phyloP scores from a whole-genome alignment of 164 flowering plant species.

The Dillenia turbinata region DNA sequence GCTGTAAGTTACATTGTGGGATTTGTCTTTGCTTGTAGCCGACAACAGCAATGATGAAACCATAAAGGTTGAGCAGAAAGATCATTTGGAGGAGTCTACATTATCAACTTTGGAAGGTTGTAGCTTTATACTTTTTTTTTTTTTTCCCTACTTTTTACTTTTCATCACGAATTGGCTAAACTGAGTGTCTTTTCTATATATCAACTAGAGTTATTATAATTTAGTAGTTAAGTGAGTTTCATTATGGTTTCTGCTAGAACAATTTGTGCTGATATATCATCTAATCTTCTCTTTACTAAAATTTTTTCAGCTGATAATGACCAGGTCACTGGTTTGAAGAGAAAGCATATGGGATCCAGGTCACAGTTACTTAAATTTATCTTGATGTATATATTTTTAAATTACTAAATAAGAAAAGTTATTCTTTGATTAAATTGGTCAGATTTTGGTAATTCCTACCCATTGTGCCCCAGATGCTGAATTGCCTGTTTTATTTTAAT shows the following conservation, averaged over 20 bases:
- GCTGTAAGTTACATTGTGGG: background rate
- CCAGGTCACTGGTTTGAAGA: slow-evolving; percentile 36
- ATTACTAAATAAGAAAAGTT: background rate
- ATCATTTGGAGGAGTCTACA: slow-evolving; percentile 16
- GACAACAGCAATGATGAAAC: slow-evolving; percentile 17
- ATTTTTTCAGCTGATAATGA: slow-evolving; percentile 37
- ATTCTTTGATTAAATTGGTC: background rate
- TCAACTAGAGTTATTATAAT: background rate
- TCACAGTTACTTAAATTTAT: slow-evolving; percentile 9
- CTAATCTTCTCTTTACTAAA: slow-evolving; percentile 11
- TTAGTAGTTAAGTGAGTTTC: slow-evolving; percentile 1
- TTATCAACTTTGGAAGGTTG: slow-evolving; percentile 29
- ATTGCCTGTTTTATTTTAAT: no score
- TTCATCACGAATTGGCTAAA: no score
- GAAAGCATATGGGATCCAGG: slow-evolving; percentile 46
- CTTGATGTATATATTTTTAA: background rate
- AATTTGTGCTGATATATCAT: slow-evolving; percentile 2
- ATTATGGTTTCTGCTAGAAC: background rate
- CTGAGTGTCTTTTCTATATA: no score
- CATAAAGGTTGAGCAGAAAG: slow-evolving; percentile 15
- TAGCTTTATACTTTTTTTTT: background rate
- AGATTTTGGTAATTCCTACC: background rate
- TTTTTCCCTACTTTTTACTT: slow-evolving; percentile 1
- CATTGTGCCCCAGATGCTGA: no score
- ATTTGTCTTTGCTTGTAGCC: slow-evolving; percentile 21